A percentile compares a stretch with the other conserved stretches of the same genome.
These are phyloP conservation scores for Immersiporthe knoxdaviesiana DNA, from an alignment of 2,329 filamentous ascomycete species.

Conservation along the genomic window DNA sequence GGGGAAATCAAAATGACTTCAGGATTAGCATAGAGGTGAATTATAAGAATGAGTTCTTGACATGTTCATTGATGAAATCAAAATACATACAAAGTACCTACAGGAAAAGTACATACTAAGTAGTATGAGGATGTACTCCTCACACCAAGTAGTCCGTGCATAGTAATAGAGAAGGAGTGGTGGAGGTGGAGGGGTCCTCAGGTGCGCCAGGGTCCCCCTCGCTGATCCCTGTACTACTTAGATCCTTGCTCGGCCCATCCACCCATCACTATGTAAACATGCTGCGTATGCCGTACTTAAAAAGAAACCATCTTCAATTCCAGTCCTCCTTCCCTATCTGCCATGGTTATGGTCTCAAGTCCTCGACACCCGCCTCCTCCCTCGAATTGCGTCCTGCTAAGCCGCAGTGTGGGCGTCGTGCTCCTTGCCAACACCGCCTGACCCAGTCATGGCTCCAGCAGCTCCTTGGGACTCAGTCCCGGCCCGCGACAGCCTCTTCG, in stretches of 20 bases:
- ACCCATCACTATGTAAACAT: not conserved
- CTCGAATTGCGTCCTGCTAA: not conserved
- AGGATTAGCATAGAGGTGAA: not conserved
- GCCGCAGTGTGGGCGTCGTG: not conserved
- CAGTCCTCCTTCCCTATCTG: not conserved
- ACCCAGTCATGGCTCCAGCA: slow-evolving; percentile 34
- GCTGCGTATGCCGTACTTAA: not conserved
- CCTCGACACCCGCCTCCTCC: not conserved
- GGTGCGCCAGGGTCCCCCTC: no score
- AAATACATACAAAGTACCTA: not conserved
- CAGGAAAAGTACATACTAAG: no score
- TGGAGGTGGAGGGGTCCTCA: no score
- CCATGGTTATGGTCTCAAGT: not conserved
- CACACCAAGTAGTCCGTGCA: no score
- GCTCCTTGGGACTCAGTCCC: slow-evolving; percentile 41
- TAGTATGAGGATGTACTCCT: no score
- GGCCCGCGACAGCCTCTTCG: slow-evolving; percentile 55
- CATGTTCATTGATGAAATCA: not conserved
- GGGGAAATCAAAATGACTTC: not conserved
- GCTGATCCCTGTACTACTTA: no score
- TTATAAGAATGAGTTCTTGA: not conserved
- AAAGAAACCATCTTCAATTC: not conserved
- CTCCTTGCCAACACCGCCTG: not conserved
- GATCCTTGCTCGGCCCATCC: not conserved
- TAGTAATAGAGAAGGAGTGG: no score